These are phyloP conservation scores for Cotoneaster glaucophyllus DNA, from an alignment of 306 rosid species.

Conservation along the genomic window DNA sequence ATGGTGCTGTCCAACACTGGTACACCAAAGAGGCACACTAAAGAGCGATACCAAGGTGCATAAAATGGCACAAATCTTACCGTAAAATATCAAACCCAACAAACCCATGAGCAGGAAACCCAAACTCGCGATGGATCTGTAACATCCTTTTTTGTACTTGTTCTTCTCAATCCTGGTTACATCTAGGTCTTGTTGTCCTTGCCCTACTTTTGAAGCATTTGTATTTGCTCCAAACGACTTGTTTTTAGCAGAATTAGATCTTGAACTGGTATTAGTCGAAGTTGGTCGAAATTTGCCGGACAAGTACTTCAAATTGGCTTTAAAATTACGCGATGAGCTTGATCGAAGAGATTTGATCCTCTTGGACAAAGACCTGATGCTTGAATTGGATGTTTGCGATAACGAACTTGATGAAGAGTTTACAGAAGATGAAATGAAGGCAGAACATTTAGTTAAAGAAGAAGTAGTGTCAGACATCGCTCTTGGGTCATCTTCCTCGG, in stretches of 20 bases:
- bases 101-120: constrained; percentile 17
- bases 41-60: constrained; percentile 16
- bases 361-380: not conserved
- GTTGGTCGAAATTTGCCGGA: not conserved
- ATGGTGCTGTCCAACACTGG: not conserved
- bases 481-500: not conserved
- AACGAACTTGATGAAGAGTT: not conserved
- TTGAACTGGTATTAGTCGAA: not conserved
- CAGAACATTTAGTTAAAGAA: not conserved
- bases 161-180: not conserved
- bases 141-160: not conserved
- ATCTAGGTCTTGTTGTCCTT: not conserved
- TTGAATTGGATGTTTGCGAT: not conserved
- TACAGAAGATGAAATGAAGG: not conserved
- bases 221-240: not conserved
- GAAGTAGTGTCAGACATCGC: not conserved
- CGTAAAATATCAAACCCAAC: constrained; percentile 19
- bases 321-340: not conserved
- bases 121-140: not conserved
- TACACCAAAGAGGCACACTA: not conserved
- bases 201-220: not conserved
- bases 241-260: not conserved
- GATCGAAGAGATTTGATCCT: not conserved
- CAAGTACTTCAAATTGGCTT: not conserved
- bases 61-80: constrained; percentile 19